Evolutionary conservation across 257 asterid species (phyloP).

Genomic region (Lavandula angustifolia): DNA sequence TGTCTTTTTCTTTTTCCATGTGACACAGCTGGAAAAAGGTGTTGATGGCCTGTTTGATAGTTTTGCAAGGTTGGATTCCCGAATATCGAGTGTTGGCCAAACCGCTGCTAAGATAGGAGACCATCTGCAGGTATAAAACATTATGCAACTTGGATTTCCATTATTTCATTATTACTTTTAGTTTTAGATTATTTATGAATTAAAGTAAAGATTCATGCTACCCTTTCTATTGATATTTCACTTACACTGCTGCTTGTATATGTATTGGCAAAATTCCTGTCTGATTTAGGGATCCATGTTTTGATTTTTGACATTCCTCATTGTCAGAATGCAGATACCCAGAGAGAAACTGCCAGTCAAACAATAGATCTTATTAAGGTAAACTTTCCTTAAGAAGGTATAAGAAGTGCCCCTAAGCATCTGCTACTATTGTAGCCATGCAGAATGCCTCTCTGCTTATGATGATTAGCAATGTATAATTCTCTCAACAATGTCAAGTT

Average conservation of each 20-base stretch:
- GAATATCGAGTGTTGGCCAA: constrained; percentile 97
- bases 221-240: constrained; percentile 11
- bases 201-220: background rate
- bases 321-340: constrained; percentile 94
- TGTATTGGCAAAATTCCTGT: constrained; percentile 10
- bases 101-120: constrained; percentile 99
- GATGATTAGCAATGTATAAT: constrained; percentile 21
- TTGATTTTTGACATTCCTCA: constrained; percentile 20
- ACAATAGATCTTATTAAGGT: constrained; percentile 98
- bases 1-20: constrained; percentile 21
- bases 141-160: constrained; percentile 16
- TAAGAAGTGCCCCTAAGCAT: constrained; percentile 3
- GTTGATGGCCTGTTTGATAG: constrained; percentile 92
- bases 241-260: constrained; percentile 22
- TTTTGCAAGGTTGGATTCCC: constrained; percentile 93
- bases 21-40: constrained; percentile 88
- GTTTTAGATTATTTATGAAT: constrained; percentile 11
- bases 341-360: constrained; percentile 96
- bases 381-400: constrained; percentile 12
- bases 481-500: constrained; percentile 20
- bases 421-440: constrained; percentile 13
- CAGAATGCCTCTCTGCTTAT: background rate
- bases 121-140: constrained; percentile 79
- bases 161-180: constrained; percentile 18
- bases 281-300: constrained; percentile 18